Conservation (phyloP, 2,329 filamentous ascomycete genomes). For the Aspergillus arachidicola region DNA sequence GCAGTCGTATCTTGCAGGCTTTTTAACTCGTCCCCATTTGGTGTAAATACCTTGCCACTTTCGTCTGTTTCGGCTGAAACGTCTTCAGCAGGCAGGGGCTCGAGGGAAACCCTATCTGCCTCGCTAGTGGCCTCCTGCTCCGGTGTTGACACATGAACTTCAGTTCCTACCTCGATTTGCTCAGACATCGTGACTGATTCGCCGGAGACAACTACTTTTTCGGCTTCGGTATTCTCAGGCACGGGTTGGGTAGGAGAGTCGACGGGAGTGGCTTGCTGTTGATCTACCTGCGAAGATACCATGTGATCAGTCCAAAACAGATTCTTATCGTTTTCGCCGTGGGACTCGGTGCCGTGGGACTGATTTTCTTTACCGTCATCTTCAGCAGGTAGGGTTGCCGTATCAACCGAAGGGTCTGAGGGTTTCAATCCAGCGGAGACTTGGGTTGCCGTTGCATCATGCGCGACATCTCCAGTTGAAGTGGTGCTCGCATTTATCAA, state of each 20-base stretch:
- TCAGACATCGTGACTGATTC: constrained; percentile 16
- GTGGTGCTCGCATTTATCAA: constrained; percentile 5
- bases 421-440: constrained; percentile 19
- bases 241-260: constrained; percentile 35
- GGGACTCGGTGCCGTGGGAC: constrained; percentile 43
- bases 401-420: constrained; percentile 28
- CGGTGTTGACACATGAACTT: constrained; percentile 5
- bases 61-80: background rate
- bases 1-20: background rate
- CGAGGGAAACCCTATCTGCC: background rate
- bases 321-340: constrained; percentile 39
- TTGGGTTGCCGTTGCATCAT: constrained; percentile 21
- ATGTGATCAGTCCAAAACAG: constrained; percentile 49
- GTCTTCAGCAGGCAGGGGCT: background rate
- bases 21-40: background rate
- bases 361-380: constrained; percentile 50
- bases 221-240: constrained; percentile 28
- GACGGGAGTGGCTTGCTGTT: constrained; percentile 37
- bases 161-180: constrained; percentile 6
- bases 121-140: constrained; percentile 11
- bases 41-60: background rate
- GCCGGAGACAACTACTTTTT: constrained; percentile 19
- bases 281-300: constrained; percentile 48
- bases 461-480: constrained; percentile 11
- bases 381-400: constrained; percentile 38